Evolutionary conservation across 1,284 basidiomycete species (phyloP).

Genomic region (Austroboletus rostrupii): DNA sequence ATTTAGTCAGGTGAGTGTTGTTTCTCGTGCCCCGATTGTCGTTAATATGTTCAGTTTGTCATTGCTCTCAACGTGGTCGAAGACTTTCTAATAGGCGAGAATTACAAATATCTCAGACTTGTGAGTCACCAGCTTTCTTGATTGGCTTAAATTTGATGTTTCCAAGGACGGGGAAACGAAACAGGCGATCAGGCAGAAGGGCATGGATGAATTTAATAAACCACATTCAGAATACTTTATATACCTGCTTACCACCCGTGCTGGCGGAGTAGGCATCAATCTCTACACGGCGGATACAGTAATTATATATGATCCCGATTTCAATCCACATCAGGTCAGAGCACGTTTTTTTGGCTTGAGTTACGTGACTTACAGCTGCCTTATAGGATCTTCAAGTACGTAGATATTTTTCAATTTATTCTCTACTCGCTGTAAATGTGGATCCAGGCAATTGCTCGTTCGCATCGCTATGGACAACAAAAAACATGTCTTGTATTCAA

Average conservation of each 20-base stretch:
- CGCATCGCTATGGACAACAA: slow-evolving; percentile 79
- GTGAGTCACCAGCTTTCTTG: slow-evolving; percentile 43
- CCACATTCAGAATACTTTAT: slow-evolving; percentile 85
- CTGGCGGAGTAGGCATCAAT: slow-evolving; percentile 96
- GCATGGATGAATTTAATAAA: slow-evolving; percentile 92
- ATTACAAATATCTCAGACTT: slow-evolving; percentile 85
- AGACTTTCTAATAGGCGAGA: slow-evolving; percentile 89
- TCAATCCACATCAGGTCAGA: slow-evolving; percentile 85
- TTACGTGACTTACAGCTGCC: slow-evolving; percentile 3
- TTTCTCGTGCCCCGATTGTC: neutral
- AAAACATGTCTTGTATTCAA: slow-evolving; percentile 89
- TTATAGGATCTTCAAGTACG: slow-evolving; percentile 67
- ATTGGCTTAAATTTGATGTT: neutral
- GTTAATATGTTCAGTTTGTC: slow-evolving; percentile 66
- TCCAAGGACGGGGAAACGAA: slow-evolving; percentile 86
- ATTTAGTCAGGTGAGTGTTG: slow-evolving; percentile 84
- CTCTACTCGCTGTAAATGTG: slow-evolving; percentile 9
- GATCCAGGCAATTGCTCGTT: slow-evolving; percentile 79
- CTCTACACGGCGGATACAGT: slow-evolving; percentile 87
- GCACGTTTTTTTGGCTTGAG: neutral
- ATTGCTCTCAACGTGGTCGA: slow-evolving; percentile 89
- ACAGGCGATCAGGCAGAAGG: slow-evolving; percentile 83
- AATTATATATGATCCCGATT: slow-evolving; percentile 90
- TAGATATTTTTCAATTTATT: slow-evolving; percentile 5
- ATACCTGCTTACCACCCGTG: slow-evolving; percentile 90